phyloP scores from a whole-genome alignment of 148 eudicot species.

The Dianthus caryophyllus region DNA sequence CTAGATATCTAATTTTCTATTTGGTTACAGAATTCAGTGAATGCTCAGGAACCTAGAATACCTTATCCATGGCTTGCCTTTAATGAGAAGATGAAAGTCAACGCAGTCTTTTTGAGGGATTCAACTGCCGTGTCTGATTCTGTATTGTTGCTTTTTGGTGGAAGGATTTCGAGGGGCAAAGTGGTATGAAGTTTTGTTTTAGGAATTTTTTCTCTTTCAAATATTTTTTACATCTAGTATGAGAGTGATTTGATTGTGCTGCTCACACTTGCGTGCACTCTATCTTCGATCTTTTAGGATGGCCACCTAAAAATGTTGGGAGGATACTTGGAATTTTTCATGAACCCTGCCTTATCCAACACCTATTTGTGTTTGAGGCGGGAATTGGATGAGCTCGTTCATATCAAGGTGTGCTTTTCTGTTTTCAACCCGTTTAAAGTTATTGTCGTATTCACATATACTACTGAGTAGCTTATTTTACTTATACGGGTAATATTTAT shows the following conservation, averaged over 20 bases:
- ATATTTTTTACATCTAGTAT: not conserved
- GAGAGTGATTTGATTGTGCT: not conserved
- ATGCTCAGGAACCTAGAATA: constrained; percentile 62
- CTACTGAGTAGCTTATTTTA: not conserved
- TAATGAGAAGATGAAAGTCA: constrained; percentile 93
- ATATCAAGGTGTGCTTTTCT: constrained; percentile 50
- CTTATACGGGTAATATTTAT: not conserved
- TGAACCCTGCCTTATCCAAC: constrained; percentile 66
- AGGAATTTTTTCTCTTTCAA: not conserved
- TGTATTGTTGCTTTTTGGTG: constrained; percentile 78
- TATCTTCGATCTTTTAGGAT: constrained; percentile 39
- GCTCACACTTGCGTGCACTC: not conserved
- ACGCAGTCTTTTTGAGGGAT: constrained; percentile 84
- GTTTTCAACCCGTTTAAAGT: not conserved
- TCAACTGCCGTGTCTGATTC: constrained; percentile 96
- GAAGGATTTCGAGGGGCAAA: constrained; percentile 57
- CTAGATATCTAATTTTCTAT: constrained; percentile 13
- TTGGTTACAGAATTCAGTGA: constrained; percentile 70
- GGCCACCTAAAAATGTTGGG: constrained; percentile 95
- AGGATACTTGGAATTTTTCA: constrained; percentile 94
- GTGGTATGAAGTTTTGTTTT: constrained; percentile 37
- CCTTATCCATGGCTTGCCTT: constrained; percentile 95
- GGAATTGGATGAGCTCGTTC: constrained; percentile 80
- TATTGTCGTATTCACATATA: not conserved
- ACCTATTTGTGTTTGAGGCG: constrained; percentile 57